Conservation (phyloP, 148 eudicot species). For the Oxyria digyna region DNA sequence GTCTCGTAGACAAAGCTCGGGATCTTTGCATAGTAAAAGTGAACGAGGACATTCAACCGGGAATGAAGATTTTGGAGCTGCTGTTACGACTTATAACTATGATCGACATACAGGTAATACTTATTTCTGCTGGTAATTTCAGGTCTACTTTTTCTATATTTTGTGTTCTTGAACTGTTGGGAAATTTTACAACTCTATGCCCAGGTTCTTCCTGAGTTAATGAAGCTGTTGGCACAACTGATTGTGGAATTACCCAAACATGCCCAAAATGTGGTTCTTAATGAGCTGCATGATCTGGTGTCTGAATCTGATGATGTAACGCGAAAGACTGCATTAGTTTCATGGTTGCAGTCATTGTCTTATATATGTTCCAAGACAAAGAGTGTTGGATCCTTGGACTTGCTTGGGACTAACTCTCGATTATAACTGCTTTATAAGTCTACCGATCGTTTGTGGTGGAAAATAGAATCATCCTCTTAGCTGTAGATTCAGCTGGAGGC, state of each 20-base stretch:
- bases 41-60: constrained; percentile 32
- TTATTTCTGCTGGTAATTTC: not conserved
- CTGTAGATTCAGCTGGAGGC: too few relatives aligned
- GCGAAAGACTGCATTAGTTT: constrained; percentile 70
- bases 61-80: constrained; percentile 59
- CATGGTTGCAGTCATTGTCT: constrained; percentile 86
- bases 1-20: constrained; percentile 59
- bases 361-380: constrained; percentile 53
- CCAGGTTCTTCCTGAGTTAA: constrained; percentile 73
- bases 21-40: constrained; percentile 26
- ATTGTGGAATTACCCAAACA: constrained; percentile 43
- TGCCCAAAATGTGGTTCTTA: constrained; percentile 54
- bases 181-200: constrained; percentile 5
- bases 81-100: constrained; percentile 54
- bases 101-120: constrained; percentile 72
- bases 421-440: constrained; percentile 16
- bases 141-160: constrained; percentile 4
- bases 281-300: constrained; percentile 59
- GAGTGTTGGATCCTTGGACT: constrained; percentile 9
- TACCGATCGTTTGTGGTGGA: too few relatives aligned
- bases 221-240: constrained; percentile 69
- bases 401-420: constrained; percentile 22
- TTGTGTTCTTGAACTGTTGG: not conserved
- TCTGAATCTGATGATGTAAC: constrained; percentile 95
- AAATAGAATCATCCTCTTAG: too few relatives aligned